phyloP scores from a whole-genome alignment of 2,329 filamentous ascomycete species.

The Mycosphaerella sp. region DNA sequence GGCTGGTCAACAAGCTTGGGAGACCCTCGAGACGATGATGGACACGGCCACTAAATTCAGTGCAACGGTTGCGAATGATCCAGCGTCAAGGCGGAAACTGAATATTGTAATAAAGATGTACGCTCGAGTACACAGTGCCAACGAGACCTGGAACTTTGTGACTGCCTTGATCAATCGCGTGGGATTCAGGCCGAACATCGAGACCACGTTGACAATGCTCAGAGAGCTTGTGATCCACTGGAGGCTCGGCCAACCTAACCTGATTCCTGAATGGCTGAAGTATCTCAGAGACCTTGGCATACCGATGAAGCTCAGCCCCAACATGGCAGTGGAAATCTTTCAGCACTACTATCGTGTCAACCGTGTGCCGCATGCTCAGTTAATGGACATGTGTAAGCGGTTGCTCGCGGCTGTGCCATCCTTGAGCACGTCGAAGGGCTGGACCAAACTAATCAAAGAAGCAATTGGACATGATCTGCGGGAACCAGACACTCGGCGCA shows the following conservation, averaged over 20 bases:
- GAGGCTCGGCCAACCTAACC: slow-evolving; percentile 5
- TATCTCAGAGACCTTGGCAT: slow-evolving; percentile 17
- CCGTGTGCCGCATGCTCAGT: slow-evolving; percentile 25
- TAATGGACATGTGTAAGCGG: slow-evolving; percentile 26
- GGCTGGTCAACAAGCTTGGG: slow-evolving; percentile 11
- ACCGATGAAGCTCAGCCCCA: slow-evolving; percentile 15
- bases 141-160: slow-evolving; percentile 27
- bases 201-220: slow-evolving; percentile 25
- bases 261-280: slow-evolving; percentile 25
- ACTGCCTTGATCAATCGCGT: slow-evolving; percentile 19
- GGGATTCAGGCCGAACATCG: slow-evolving; percentile 21
- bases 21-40: slow-evolving; percentile 3
- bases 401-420: slow-evolving; percentile 16
- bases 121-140: slow-evolving; percentile 17
- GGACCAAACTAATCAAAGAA: slow-evolving; percentile 19
- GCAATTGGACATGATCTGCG: slow-evolving; percentile 28
- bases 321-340: slow-evolving; percentile 21
- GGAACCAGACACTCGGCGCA: slow-evolving; percentile 6
- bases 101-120: slow-evolving; percentile 21
- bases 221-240: slow-evolving; percentile 19
- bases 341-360: slow-evolving; percentile 24
- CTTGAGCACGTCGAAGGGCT: slow-evolving; percentile 14
- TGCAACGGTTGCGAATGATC: neutral
- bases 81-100: slow-evolving; percentile 8
- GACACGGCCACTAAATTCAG: neutral